Evolutionary conservation across 192 early-diverging fungal species (phyloP), one percentile per base, ranked within the genome.

Genomic region (Rhizophagus prolifer): DNA sequence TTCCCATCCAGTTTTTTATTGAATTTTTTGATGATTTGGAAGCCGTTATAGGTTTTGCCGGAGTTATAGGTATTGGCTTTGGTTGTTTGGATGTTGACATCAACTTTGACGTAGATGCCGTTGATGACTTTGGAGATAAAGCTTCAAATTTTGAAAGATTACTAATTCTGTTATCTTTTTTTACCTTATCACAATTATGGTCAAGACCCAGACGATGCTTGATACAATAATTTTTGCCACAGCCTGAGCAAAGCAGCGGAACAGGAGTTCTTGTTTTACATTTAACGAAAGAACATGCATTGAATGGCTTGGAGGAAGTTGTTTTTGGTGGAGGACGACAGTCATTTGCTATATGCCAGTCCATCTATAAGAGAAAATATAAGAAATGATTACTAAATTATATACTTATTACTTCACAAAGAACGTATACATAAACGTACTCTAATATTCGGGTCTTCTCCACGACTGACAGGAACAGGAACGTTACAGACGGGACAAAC

Each of bases 131-230:
- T 54, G 50, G 0, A 6, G 4, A 14, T 21, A 21, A 19, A 54
- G 16, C 50, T 21, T 66, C 64, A n/a, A 59, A 31, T 59, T 59
- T 54, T 21, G 47, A 31, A 59, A 59, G 19, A 31, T 59, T 72
- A 8, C 1, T 34, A 14, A 59, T n/a, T 21, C 60, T 72, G 23
- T 72, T 69, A 30, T 60, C 72, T 54, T 36, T 62, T 58, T 68
- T 70, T 34, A 25, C 72, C 72, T 65, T 63, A 38, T 81, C 70
- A 70, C 94, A 95, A 9, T 86, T 76, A 78, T 96, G 94, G 65
- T 93, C 93, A 31, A 80, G 74, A 54, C 91, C 90, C 46, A 93
- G 81, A 31, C 94, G 88, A 83, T 96, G 95, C 75, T 91, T 91
- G 62, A 96, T 82, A 81, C 95, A 96, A 75, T 88, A 95, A 41